Evolutionary conservation across 2,329 filamentous ascomycete genomes (phyloP).

Genomic region (Dothidotthia symphoricarpi): DNA sequence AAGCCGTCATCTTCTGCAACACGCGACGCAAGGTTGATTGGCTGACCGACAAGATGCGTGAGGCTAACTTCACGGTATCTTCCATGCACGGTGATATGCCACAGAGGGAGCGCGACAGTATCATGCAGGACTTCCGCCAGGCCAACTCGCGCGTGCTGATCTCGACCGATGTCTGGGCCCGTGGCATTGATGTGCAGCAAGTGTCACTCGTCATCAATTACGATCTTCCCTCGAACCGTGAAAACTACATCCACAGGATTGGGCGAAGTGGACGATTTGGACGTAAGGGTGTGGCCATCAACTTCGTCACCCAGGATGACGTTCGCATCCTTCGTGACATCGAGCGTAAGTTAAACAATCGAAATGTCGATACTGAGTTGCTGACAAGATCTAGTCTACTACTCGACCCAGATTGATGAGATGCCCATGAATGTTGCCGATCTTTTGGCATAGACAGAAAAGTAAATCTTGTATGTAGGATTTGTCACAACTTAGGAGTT

Average conservation of each 20-base stretch:
- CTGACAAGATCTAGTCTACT: constrained; percentile 67
- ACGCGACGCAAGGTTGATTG: constrained; percentile 98
- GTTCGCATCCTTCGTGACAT: constrained; percentile 97
- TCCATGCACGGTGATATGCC: constrained; percentile 99
- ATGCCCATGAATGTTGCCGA: constrained; percentile 86
- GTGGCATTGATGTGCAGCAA: constrained; percentile 98
- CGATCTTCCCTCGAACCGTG: constrained; percentile 94
- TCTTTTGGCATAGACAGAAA: constrained; percentile 26
- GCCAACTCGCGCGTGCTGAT: constrained; percentile 95
- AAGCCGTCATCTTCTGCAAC: constrained; percentile 99
- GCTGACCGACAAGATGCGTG: constrained; percentile 98
- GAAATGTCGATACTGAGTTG: neutral
- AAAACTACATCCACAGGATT: constrained; percentile 99
- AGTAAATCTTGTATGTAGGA: neutral
- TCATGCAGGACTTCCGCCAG: constrained; percentile 98
- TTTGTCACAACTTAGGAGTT: neutral
- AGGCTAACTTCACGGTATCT: constrained; percentile 97
- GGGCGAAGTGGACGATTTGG: constrained; percentile 94
- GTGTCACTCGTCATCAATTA: constrained; percentile 99
- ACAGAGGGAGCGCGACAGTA: constrained; percentile 95
- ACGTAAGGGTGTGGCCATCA: constrained; percentile 98
- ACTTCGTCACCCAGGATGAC: constrained; percentile 98
- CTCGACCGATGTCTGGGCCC: constrained; percentile 95
- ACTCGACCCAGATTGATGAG: constrained; percentile 95
- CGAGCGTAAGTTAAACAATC: constrained; percentile 62